Evolutionary conservation across 345 rosid genomes (phyloP).

Genomic region (Rubroshorea leprosula): DNA sequence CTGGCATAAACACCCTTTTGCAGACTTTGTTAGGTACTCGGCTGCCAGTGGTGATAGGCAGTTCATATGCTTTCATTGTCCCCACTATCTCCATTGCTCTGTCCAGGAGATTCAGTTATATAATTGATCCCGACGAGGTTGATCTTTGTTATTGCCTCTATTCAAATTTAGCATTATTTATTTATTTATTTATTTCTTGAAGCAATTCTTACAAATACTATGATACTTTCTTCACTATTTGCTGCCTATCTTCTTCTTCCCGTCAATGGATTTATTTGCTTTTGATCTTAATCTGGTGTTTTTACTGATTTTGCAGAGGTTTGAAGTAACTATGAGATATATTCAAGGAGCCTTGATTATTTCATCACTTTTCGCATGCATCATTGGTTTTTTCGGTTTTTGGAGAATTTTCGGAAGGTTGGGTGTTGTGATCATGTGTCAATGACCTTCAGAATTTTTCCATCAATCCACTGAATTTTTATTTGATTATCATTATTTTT

Average conservation of each 20-base stretch:
- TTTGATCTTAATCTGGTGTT: background rate
- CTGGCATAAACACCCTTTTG: constrained; percentile 70
- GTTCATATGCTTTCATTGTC: constrained; percentile 65
- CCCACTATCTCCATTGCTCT: constrained; percentile 62
- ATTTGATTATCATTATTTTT: background rate
- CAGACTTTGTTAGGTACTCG: constrained; percentile 73
- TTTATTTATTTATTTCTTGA: background rate
- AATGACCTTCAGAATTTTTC: background rate
- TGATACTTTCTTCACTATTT: background rate
- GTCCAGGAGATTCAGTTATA: constrained; percentile 30
- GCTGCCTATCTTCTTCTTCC: background rate
- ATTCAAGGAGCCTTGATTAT: constrained; percentile 76
- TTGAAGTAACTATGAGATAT: constrained; percentile 53
- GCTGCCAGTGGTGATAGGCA: constrained; percentile 84
- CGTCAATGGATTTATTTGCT: background rate
- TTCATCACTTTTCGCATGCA: constrained; percentile 54
- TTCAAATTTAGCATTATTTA: background rate
- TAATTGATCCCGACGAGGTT: constrained; percentile 53
- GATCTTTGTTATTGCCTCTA: background rate
- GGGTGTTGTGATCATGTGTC: background rate
- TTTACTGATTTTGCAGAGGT: constrained; percentile 43
- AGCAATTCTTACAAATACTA: background rate
- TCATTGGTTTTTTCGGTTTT: constrained; percentile 76
- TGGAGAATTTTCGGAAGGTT: constrained; percentile 72
- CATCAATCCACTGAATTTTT: background rate